These are phyloP conservation scores for Metarhizium anisopliae DNA, from an alignment of 2,329 filamentous ascomycete species.

Conservation along the genomic window DNA sequence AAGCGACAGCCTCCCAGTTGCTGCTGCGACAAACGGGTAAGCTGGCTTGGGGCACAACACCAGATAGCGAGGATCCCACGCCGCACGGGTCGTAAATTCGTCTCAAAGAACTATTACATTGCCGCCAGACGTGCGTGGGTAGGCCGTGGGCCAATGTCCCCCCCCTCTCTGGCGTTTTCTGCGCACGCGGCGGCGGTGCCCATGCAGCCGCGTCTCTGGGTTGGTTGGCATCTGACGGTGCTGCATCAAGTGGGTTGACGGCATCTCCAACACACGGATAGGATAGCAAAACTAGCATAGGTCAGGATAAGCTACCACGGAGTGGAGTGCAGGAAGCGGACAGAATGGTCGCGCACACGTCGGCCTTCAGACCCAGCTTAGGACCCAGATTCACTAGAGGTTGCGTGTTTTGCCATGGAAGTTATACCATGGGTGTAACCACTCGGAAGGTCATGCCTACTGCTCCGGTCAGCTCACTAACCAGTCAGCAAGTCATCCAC, in stretches of 20 bases:
- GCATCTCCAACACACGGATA: constrained; percentile 3
- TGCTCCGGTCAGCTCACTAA: background rate
- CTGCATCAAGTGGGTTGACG: constrained; percentile 11
- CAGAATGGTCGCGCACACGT: background rate
- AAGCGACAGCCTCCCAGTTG: background rate
- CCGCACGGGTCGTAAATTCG: background rate
- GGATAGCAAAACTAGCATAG: background rate
- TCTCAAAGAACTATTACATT: background rate
- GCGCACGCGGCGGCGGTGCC: constrained; percentile 4
- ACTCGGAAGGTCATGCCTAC: background rate
- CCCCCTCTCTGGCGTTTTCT: constrained; percentile 6
- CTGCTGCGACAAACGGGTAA: background rate
- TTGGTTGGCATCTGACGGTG: constrained; percentile 8
- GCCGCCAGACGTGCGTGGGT: constrained; percentile 6
- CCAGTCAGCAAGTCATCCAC: background rate
- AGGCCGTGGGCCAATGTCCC: constrained; percentile 3
- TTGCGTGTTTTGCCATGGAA: background rate
- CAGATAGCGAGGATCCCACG: background rate
- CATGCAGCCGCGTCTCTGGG: constrained; percentile 3
- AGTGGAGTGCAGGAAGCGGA: constrained; percentile 6
- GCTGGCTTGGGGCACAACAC: background rate
- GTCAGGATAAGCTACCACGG: background rate
- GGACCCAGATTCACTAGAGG: background rate
- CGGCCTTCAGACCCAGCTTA: background rate
- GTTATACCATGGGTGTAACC: background rate